Evolutionary conservation across 2,329 filamentous ascomycete species (phyloP).

Genomic region (Cordyceps cateniannulata): DNA sequence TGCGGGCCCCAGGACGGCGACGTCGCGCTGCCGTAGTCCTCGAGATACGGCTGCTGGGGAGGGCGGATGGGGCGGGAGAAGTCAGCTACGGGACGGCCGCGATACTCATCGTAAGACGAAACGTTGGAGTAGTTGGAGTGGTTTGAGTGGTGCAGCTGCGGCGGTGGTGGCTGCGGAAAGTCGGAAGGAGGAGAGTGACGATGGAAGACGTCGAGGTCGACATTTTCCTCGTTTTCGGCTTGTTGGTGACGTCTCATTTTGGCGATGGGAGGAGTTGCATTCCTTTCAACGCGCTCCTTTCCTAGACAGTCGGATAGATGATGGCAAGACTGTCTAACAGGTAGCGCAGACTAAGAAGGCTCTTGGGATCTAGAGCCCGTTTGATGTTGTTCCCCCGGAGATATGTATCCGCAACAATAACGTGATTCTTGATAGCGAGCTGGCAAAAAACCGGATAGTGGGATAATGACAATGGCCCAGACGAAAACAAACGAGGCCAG

Average conservation of each 20-base stretch:
- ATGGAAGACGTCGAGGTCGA: constrained; percentile 14
- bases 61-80: constrained; percentile 16
- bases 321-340: not conserved
- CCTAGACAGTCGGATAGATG: constrained; percentile 8
- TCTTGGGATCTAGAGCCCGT: not conserved
- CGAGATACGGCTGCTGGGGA: constrained; percentile 16
- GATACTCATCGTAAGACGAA: constrained; percentile 23
- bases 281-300: constrained; percentile 1
- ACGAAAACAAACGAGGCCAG: not conserved
- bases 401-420: not conserved
- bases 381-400: not conserved
- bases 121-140: constrained; percentile 21
- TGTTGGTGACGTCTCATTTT: constrained; percentile 13
- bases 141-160: constrained; percentile 21
- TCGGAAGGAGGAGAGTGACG: constrained; percentile 8
- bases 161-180: constrained; percentile 9
- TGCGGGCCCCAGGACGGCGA: constrained; percentile 14
- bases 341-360: constrained; percentile 5
- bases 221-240: constrained; percentile 10
- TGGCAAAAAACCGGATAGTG: not conserved
- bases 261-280: constrained; percentile 7
- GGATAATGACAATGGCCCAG: not conserved
- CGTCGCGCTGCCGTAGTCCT: constrained; percentile 19
- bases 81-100: constrained; percentile 23
- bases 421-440: not conserved